Percentiles rank a stretch among this genome's conserved stretches.
phyloP scores from a whole-genome alignment of 1,284 basidiomycete genomes.

The Cerioporus squamosus region DNA sequence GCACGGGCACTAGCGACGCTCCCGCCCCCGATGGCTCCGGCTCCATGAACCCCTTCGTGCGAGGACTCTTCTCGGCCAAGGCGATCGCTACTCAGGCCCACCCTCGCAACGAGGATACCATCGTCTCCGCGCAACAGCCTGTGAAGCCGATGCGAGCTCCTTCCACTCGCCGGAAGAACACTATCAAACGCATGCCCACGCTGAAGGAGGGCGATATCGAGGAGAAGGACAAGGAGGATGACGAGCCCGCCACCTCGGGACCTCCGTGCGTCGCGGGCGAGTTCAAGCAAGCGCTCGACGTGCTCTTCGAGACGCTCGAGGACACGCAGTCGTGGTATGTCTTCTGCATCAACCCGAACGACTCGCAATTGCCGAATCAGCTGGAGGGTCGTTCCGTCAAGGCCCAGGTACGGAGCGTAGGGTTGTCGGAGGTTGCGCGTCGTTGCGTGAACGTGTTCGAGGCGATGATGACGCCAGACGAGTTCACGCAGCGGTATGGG shows the following conservation, averaged over 20 bases:
- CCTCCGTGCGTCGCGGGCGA: slow-evolving; percentile 86
- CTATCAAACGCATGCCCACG: slow-evolving; percentile 64
- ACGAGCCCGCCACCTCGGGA: slow-evolving; percentile 33
- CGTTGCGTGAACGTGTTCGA: slow-evolving; percentile 73
- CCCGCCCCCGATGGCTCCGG: slow-evolving; percentile 68
- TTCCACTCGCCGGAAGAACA: slow-evolving; percentile 81
- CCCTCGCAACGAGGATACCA: slow-evolving; percentile 91
- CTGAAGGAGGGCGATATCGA: slow-evolving; percentile 62
- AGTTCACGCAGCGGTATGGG: slow-evolving; percentile 87
- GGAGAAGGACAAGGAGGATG: slow-evolving; percentile 58
- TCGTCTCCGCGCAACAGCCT: slow-evolving; percentile 91
- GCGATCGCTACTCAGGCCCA: slow-evolving; percentile 91
- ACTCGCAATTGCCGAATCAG: slow-evolving; percentile 93
- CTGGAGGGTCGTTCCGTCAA: slow-evolving; percentile 92
- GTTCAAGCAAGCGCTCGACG: slow-evolving; percentile 83
- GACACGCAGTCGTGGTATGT: slow-evolving; percentile 94
- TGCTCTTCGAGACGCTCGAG: slow-evolving; percentile 86
- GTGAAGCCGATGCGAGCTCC: slow-evolving; percentile 93
- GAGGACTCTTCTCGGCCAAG: slow-evolving; percentile 86
- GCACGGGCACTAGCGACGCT: slow-evolving; percentile 35
- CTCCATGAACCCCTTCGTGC: slow-evolving; percentile 89
- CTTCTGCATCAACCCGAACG: slow-evolving; percentile 94
- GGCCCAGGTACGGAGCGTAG: slow-evolving; percentile 86
- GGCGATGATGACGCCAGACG: slow-evolving; percentile 85
- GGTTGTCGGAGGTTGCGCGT: slow-evolving; percentile 80